Percentiles rank a stretch among this genome's conserved stretches.
These are phyloP conservation scores for Chlorella variabilis DNA, from an alignment of 163 green algal genomes.

Conservation along the genomic window DNA sequence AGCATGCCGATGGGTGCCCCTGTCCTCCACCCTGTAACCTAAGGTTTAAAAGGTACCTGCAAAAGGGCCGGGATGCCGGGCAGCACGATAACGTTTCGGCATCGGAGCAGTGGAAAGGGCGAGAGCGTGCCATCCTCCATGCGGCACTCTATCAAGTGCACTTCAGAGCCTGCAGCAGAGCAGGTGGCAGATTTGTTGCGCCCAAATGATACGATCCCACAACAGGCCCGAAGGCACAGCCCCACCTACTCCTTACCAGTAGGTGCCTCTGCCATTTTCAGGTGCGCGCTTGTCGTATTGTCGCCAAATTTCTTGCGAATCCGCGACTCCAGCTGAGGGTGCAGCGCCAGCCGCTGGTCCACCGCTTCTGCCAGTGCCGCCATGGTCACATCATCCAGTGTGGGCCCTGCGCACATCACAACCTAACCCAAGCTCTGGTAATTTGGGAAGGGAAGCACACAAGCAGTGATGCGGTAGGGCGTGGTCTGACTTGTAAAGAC, in stretches of 20 bases:
- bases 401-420: too few species aligned
- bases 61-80: conserved; percentile 85
- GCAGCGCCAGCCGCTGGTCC: conserved; percentile 56
- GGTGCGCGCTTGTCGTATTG: conserved; percentile 71
- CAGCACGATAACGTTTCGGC: conserved; percentile 87
- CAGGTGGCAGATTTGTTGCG: too few species aligned
- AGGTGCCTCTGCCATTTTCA: conserved; percentile 91
- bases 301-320: conserved; percentile 59
- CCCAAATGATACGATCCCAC: too few species aligned
- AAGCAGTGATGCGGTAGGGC: too few species aligned
- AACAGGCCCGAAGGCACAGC: not conserved
- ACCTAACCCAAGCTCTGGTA: too few species aligned
- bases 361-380: conserved; percentile 68
- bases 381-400: conserved; percentile 85
- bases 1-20: too few species aligned
- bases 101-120: conserved; percentile 81
- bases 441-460: too few species aligned
- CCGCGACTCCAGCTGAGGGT: conserved; percentile 57
- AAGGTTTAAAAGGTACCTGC: conserved; percentile 16
- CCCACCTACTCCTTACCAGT: conserved; percentile 14
- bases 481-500: too few species aligned
- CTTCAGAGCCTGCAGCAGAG: conserved; percentile 38
- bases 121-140: conserved; percentile 46
- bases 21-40: too few species aligned
- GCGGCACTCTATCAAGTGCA: conserved; percentile 52